Conservation (phyloP, 345 rosid genomes). For the Dovyalis caffra region DNA sequence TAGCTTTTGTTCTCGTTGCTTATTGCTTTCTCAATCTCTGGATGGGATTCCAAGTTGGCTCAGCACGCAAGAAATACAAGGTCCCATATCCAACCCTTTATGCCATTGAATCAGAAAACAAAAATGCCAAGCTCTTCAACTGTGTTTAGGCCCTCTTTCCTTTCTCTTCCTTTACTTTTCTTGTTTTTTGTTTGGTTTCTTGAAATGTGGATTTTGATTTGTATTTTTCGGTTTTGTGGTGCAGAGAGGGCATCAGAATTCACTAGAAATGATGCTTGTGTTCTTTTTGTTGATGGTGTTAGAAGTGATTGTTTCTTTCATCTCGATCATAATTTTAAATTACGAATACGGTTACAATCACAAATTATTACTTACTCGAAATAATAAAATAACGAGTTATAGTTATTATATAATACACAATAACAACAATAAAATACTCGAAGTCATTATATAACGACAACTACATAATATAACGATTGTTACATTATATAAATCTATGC, state of each 20-base stretch:
- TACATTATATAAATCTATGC: too few species aligned
- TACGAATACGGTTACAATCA: too few species aligned
- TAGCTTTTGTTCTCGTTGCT: slow-evolving; percentile 56
- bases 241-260: slow-evolving; percentile 95
- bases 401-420: too few species aligned
- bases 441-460: too few species aligned
- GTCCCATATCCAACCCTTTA: slow-evolving; percentile 78
- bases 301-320: too few species aligned
- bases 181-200: neutral
- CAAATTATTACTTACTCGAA: too few species aligned
- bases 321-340: too few species aligned
- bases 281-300: slow-evolving; percentile 67
- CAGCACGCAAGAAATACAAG: slow-evolving; percentile 78
- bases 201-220: neutral
- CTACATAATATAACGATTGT: too few species aligned
- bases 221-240: neutral
- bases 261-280: slow-evolving; percentile 76
- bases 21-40: slow-evolving; percentile 74
- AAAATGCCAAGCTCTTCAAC: slow-evolving; percentile 82
- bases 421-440: too few species aligned
- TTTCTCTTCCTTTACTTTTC: neutral
- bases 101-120: slow-evolving; percentile 76
- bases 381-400: too few species aligned
- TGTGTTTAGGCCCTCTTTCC: slow-evolving; percentile 64
- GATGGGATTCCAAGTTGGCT: slow-evolving; percentile 63